Percentiles rank a stretch among this genome's conserved stretches.
Evolutionary conservation across 2,329 filamentous ascomycete species (phyloP).

Genomic region (Beauveria australis): DNA sequence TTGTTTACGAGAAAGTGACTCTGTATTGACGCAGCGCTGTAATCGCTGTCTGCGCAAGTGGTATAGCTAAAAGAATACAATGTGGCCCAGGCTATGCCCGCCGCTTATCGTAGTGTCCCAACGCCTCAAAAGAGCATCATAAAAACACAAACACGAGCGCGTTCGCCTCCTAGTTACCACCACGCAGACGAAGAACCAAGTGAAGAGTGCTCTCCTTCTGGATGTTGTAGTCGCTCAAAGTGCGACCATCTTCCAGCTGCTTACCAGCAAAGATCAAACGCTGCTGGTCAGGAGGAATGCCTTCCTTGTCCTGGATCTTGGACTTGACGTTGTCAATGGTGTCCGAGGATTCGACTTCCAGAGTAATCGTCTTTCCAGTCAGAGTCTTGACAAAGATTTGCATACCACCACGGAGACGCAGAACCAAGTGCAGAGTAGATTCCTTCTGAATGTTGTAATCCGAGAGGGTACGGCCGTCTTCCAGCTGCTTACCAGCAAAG

Average conservation of each 20-base stretch:
- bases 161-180: conserved; percentile 48
- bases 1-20: conserved; percentile 8
- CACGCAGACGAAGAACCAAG: conserved; percentile 81
- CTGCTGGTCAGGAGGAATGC: conserved; percentile 93
- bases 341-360: conserved; percentile 82
- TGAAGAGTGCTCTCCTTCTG: conserved; percentile 89
- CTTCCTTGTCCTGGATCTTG: conserved; percentile 98
- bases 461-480: conserved; percentile 81
- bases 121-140: conserved; percentile 5
- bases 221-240: conserved; percentile 88
- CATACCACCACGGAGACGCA: conserved; percentile 76
- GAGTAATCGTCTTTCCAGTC: conserved; percentile 90
- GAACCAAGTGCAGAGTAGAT: conserved; percentile 71
- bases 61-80: conserved; percentile 14
- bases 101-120: background rate
- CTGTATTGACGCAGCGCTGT: conserved; percentile 14
- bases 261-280: conserved; percentile 94
- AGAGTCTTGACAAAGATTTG: conserved; percentile 72
- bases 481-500: conserved; percentile 43
- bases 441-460: conserved; percentile 99
- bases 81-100: background rate
- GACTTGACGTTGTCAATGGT: conserved; percentile 96
- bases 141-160: conserved; percentile 1
- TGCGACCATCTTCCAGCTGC: conserved; percentile 90
- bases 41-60: conserved; percentile 11